A percentile compares a stretch with the other conserved stretches of the same genome.
These are phyloP conservation scores for Theileria annulata DNA, from an alignment of 169 alveolate genomes.

Conservation along the genomic window DNA sequence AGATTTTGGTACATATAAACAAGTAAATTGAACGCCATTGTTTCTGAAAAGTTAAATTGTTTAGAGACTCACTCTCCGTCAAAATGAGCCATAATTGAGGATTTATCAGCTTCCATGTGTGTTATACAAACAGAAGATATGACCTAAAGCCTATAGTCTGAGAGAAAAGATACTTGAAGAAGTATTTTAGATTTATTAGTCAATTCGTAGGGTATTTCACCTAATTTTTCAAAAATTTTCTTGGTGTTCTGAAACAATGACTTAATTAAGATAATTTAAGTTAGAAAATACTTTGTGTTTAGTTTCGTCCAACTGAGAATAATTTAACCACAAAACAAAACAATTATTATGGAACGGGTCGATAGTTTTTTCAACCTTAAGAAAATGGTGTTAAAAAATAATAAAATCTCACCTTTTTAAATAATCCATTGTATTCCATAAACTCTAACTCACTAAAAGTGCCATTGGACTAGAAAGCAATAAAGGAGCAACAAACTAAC, in stretches of 20 bases:
- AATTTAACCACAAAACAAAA: conserved; percentile 51
- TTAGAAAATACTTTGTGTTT: conserved; percentile 44
- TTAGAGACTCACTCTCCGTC: conserved; percentile 10
- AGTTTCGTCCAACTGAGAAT: conserved; percentile 37
- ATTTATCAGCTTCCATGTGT: conserved; percentile 21
- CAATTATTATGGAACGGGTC: conserved; percentile 28
- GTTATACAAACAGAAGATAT: conserved; percentile 45
- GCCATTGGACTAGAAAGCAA: no score
- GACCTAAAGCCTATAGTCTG: neutral
- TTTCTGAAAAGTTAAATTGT: conserved; percentile 8
- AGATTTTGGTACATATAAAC: conserved; percentile 30
- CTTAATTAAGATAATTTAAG: neutral
- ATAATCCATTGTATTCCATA: conserved; percentile 57
- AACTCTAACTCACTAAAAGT: conserved; percentile 48
- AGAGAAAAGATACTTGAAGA: conserved; percentile 30
- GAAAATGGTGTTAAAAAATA: neutral
- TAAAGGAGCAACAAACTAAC: conserved; percentile 10
- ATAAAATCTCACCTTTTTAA: conserved; percentile 33
- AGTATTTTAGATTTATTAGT: conserved; percentile 49
- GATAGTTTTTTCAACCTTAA: conserved; percentile 13
- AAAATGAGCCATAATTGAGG: conserved; percentile 28
- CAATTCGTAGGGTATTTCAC: conserved; percentile 54
- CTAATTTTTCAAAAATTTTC: conserved; percentile 23
- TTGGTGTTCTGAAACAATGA: conserved; percentile 23
- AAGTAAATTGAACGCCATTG: conserved; percentile 46